A percentile compares a stretch with the other conserved stretches of the same genome.
These are phyloP conservation scores for Talaromyces sp. DNA, from an alignment of 2,329 filamentous ascomycete species.

Conservation along the genomic window DNA sequence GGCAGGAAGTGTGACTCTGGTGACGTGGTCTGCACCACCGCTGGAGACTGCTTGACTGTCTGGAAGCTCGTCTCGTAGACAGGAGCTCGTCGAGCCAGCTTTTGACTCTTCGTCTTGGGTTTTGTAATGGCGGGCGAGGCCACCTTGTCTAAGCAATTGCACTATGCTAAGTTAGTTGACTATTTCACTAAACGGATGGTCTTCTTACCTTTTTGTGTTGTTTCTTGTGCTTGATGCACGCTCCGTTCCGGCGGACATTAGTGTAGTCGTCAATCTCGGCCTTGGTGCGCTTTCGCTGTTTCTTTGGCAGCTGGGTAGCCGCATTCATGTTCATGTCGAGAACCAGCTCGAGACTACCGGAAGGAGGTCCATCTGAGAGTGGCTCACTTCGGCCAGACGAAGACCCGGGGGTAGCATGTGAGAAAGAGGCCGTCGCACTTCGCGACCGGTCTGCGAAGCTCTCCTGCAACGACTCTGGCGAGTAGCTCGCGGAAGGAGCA, in stretches of 20 bases:
- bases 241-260: conserved; percentile 37
- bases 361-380: conserved; percentile 10
- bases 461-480: conserved; percentile 17
- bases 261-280: conserved; percentile 40
- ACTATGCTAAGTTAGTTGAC: conserved; percentile 22
- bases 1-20: neutral
- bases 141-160: conserved; percentile 35
- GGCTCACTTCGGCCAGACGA: conserved; percentile 2
- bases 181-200: neutral
- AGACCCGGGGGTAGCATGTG: conserved; percentile 14
- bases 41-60: neutral
- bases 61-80: neutral
- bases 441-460: conserved; percentile 8
- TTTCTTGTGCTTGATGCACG: conserved; percentile 39
- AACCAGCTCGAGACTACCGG: conserved; percentile 31
- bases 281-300: conserved; percentile 36
- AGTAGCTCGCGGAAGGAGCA: conserved; percentile 21
- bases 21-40: neutral
- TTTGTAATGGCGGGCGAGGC: conserved; percentile 7
- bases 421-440: conserved; percentile 4
- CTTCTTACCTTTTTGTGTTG: conserved; percentile 37
- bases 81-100: neutral
- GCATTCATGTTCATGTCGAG: conserved; percentile 41
- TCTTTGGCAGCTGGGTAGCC: conserved; percentile 35
- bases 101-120: neutral